Conservation (phyloP, 2,329 filamentous ascomycete genomes). For the Ophiostoma sp. region DNA sequence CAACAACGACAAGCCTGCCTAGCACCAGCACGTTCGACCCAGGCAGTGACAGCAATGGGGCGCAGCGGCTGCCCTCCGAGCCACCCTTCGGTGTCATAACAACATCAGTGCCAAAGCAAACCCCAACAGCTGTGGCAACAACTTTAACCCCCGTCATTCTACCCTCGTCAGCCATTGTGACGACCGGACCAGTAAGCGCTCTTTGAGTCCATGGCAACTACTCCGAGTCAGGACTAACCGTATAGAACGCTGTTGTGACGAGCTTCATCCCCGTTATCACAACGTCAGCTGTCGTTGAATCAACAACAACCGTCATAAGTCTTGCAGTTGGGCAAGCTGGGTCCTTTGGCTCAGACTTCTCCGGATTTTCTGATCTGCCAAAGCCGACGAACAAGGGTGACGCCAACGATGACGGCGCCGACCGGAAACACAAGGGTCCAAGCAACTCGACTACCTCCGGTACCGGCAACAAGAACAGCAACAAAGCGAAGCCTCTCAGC, state of each 20-base stretch:
- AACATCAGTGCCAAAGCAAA: background rate
- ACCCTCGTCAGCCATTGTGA: background rate
- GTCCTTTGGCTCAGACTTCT: slow-evolving; percentile 13
- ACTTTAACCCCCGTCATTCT: background rate
- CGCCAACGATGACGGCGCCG: slow-evolving; percentile 1
- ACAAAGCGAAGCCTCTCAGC: slow-evolving; percentile 21
- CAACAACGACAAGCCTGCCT: slow-evolving; percentile 12
- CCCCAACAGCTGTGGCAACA: slow-evolving; percentile 5
- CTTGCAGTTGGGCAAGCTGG: background rate
- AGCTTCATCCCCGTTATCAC: slow-evolving; percentile 18
- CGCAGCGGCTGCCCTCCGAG: slow-evolving; percentile 10
- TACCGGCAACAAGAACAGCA: slow-evolving; percentile 13
- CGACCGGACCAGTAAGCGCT: background rate
- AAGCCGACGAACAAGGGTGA: slow-evolving; percentile 7
- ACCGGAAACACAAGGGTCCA: background rate
- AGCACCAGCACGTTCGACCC: slow-evolving; percentile 21
- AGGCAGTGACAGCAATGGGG: slow-evolving; percentile 18
- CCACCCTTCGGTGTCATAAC: background rate
- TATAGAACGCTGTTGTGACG: slow-evolving; percentile 18
- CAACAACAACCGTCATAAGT: slow-evolving; percentile 7
- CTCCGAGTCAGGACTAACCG: background rate
- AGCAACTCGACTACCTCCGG: background rate
- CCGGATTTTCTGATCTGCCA: slow-evolving; percentile 7
- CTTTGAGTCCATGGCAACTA: too few relatives aligned
- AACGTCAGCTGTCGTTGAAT: slow-evolving; percentile 6